These are phyloP conservation scores for Apiotrichum gracile DNA, from an alignment of 1,284 basidiomycete genomes.

Conservation along the genomic window DNA sequence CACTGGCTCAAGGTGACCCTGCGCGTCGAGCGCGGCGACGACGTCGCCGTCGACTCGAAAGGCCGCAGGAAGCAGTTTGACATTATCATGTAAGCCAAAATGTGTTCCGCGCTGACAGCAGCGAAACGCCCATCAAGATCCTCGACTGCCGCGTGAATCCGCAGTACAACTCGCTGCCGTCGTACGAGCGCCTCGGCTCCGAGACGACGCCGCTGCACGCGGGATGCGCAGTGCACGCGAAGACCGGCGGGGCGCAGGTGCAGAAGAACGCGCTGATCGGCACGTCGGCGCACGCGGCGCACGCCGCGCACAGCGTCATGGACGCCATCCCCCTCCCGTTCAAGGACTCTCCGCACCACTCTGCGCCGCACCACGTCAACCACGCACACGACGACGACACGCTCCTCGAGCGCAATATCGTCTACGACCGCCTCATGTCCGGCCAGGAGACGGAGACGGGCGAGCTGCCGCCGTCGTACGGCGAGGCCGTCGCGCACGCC, in stretches of 20 bases:
- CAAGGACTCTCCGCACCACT: neutral
- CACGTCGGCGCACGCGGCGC: neutral
- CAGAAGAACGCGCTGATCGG: neutral
- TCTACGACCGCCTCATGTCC: constrained; percentile 54
- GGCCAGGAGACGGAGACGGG: constrained; percentile 61
- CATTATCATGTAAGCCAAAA: constrained; percentile 61
- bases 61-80: constrained; percentile 75
- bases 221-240: constrained; percentile 35
- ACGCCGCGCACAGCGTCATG: neutral
- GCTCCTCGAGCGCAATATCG: constrained; percentile 45
- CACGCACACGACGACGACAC: constrained; percentile 27
- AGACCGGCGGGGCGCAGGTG: neutral
- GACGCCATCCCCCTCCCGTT: neutral
- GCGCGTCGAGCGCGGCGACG: constrained; percentile 75
- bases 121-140: constrained; percentile 48
- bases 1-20: constrained; percentile 80
- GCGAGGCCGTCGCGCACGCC: constrained; percentile 41
- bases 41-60: constrained; percentile 58
- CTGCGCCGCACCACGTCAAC: neutral
- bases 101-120: constrained; percentile 6
- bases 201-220: constrained; percentile 6
- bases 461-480: constrained; percentile 61
- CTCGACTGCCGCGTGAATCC: constrained; percentile 65
- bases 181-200: constrained; percentile 28
- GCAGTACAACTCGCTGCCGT: constrained; percentile 68